These are phyloP conservation scores for Diaporthe vexans DNA, from an alignment of 2,329 filamentous ascomycete species.

Conservation along the genomic window DNA sequence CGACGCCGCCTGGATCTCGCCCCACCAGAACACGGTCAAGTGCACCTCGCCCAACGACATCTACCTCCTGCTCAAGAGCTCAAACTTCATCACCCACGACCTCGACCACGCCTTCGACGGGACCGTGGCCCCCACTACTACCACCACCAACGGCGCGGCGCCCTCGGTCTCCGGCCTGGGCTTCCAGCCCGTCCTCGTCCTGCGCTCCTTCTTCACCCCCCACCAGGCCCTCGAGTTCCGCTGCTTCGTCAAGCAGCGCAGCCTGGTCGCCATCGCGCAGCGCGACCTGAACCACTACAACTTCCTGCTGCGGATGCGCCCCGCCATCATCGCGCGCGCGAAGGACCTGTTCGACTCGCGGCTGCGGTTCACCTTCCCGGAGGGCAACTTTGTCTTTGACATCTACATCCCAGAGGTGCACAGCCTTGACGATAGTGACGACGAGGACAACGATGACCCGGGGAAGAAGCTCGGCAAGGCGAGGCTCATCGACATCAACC, in stretches of 20 bases:
- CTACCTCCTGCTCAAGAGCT: conserved; percentile 93
- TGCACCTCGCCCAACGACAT: conserved; percentile 91
- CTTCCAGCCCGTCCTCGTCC: conserved; percentile 84
- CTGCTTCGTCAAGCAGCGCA: conserved; percentile 89
- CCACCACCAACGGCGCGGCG: conserved; percentile 43
- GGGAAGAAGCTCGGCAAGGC: conserved; percentile 76
- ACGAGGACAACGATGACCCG: conserved; percentile 62
- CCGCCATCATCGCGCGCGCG: conserved; percentile 77
- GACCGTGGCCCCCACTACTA: conserved; percentile 60
- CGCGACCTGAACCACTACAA: conserved; percentile 92
- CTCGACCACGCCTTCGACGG: conserved; percentile 93
- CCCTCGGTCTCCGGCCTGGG: conserved; percentile 48
- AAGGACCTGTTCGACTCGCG: conserved; percentile 82
- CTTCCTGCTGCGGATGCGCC: conserved; percentile 77
- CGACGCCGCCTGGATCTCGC: conserved; percentile 93
- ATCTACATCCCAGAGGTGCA: conserved; percentile 84
- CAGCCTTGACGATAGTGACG: conserved; percentile 48
- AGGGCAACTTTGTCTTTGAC: conserved; percentile 89
- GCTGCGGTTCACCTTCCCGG: conserved; percentile 83
- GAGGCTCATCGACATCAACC: conserved; percentile 93
- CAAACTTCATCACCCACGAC: conserved; percentile 94
- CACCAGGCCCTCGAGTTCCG: conserved; percentile 95
- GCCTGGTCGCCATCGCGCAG: conserved; percentile 87
- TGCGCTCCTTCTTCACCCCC: conserved; percentile 89
- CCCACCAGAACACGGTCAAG: conserved; percentile 88